A percentile compares a stretch with the other conserved stretches of the same genome.
These are phyloP conservation scores for Solanum chiquidenum DNA, from an alignment of 257 asterid genomes.

Conservation along the genomic window DNA sequence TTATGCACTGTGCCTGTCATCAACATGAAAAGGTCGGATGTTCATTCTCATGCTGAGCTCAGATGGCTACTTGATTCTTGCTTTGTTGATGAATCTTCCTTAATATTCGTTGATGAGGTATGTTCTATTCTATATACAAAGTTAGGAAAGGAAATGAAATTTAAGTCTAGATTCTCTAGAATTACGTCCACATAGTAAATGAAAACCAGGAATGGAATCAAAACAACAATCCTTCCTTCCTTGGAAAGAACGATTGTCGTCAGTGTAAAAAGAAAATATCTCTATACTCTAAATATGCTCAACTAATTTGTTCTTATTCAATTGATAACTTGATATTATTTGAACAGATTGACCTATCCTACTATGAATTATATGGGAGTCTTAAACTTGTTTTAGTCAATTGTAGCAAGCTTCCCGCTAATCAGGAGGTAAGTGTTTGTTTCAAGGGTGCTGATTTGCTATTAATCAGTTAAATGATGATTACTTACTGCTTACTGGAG, in stretches of 20 bases:
- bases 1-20: slow-evolving; percentile 65
- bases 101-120: slow-evolving; percentile 73
- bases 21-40: slow-evolving; percentile 58
- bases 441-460: slow-evolving; percentile 1
- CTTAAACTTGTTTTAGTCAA: slow-evolving; percentile 60
- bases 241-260: not conserved
- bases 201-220: not conserved
- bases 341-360: slow-evolving; percentile 64
- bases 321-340: not conserved
- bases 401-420: slow-evolving; percentile 44
- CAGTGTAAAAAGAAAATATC: not conserved
- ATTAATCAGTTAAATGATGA: slow-evolving; percentile 7
- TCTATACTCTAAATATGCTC: not conserved
- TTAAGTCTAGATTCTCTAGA: not conserved
- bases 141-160: not conserved
- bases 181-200: not conserved
- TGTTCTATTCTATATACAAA: not conserved
- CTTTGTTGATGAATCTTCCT: slow-evolving; percentile 52
- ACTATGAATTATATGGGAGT: slow-evolving; percentile 75
- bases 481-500: slow-evolving; percentile 11
- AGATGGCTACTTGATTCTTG: slow-evolving; percentile 71
- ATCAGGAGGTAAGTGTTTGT: slow-evolving; percentile 47
- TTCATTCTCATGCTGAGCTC: slow-evolving; percentile 44
- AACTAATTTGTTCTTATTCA: not conserved
- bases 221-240: too few relatives aligned